phyloP scores from a whole-genome alignment of 306 rosid species.

The Castanospermum australe region DNA sequence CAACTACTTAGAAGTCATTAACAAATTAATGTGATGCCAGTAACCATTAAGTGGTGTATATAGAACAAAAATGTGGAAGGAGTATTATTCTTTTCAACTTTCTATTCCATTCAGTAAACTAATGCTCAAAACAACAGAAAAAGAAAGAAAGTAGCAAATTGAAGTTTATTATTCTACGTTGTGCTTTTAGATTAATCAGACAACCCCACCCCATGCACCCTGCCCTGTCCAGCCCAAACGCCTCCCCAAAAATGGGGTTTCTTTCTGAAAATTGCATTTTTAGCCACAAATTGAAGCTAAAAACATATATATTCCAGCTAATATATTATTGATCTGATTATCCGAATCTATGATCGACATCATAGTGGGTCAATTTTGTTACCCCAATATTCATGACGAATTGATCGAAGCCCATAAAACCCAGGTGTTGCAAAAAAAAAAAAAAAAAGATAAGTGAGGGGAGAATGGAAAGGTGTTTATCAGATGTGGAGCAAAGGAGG shows the following conservation, averaged over 20 bases:
- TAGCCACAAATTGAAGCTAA: neutral
- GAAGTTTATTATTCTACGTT: neutral
- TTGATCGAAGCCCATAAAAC: neutral
- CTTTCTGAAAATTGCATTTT: neutral
- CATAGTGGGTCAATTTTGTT: too few species aligned
- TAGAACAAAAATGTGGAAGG: neutral
- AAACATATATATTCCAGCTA: neutral
- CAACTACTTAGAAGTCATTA: neutral
- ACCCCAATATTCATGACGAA: neutral
- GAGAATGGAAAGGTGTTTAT: conserved; percentile 30
- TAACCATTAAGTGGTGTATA: too few species aligned
- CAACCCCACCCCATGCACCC: too few species aligned
- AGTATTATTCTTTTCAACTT: neutral
- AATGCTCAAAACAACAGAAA: neutral
- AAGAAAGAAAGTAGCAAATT: neutral
- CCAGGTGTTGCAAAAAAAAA: neutral
- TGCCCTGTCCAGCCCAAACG: too few species aligned
- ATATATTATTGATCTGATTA: neutral
- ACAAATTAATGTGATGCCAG: neutral
- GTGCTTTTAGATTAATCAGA: too few species aligned
- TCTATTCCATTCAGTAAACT: neutral
- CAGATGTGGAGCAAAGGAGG: conserved; percentile 49
- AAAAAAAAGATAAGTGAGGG: neutral
- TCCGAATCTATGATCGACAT: too few species aligned
- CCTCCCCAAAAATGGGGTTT: neutral